phyloP scores from a whole-genome alignment of 2,329 filamentous ascomycete genomes.

The Bipolaris victoriae region DNA sequence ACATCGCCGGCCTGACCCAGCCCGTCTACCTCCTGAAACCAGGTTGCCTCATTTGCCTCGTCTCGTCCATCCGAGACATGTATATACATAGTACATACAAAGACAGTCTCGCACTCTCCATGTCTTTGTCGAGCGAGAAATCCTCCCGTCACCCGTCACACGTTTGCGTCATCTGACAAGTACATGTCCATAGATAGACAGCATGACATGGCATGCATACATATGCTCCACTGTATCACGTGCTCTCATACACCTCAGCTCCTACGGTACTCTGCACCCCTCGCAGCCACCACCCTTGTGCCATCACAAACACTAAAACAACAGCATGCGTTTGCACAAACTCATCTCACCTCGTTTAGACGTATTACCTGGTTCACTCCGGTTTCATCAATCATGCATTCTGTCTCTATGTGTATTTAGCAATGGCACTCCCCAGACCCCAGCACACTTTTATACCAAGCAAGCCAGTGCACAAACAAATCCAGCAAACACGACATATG shows the following conservation, averaged over 20 bases:
- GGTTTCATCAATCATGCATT: neutral
- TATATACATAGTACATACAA: neutral
- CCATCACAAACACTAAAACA: neutral
- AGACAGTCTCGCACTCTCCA: neutral
- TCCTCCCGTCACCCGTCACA: neutral
- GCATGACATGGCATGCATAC: neutral
- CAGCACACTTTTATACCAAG: neutral
- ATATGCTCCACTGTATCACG: neutral
- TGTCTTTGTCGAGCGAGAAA: neutral
- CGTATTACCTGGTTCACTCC: neutral
- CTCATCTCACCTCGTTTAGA: neutral
- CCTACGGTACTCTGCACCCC: neutral
- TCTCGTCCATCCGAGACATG: neutral
- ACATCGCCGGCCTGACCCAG: neutral
- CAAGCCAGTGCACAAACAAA: neutral
- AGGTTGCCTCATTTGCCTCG: neutral
- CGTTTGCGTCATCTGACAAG: neutral
- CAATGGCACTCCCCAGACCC: neutral
- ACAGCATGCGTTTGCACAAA: neutral
- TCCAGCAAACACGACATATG: neutral
- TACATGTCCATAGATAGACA: neutral
- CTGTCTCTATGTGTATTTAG: neutral
- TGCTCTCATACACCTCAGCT: neutral
- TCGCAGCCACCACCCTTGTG: neutral
- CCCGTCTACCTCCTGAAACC: neutral